Percentiles rank a stretch among this genome's conserved stretches.
Conservation (phyloP, 371 early-diverging fungal genomes). For the Mortierella sp. region DNA sequence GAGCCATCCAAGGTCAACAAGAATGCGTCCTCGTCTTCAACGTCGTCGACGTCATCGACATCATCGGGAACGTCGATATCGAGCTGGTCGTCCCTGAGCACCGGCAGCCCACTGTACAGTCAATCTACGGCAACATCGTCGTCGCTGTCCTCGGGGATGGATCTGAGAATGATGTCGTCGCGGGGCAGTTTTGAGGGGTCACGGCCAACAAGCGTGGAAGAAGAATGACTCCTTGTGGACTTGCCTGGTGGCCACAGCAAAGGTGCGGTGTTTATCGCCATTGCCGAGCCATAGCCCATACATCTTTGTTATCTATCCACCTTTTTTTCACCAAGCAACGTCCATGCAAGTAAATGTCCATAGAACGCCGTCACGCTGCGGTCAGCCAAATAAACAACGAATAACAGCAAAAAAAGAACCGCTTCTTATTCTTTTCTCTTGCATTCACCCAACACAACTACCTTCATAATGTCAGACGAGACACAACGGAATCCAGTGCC, state of each 20-base stretch:
- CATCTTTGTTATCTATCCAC: background rate
- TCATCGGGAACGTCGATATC: background rate
- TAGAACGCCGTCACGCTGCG: background rate
- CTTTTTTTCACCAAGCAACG: conserved; percentile 6
- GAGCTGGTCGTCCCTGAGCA: conserved; percentile 6
- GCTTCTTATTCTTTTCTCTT: background rate
- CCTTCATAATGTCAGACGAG: conserved; percentile 9
- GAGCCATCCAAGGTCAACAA: conserved; percentile 73
- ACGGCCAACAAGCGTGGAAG: conserved; percentile 66
- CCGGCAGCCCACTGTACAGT: conserved; percentile 42
- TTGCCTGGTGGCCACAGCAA: conserved; percentile 3
- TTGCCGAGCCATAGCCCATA: background rate
- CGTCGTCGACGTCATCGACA: conserved; percentile 12
- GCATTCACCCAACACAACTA: background rate
- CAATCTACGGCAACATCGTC: conserved; percentile 41
- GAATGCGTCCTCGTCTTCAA: conserved; percentile 19
- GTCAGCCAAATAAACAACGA: background rate
- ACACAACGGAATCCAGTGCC: conserved; percentile 44
- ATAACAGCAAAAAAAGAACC: background rate
- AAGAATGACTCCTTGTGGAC: conserved; percentile 25
- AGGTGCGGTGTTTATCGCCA: conserved; percentile 6
- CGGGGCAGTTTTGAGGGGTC: conserved; percentile 33
- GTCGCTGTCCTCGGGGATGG: background rate
- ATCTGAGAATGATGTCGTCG: background rate
- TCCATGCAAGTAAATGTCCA: background rate